phyloP scores from a whole-genome alignment of 345 rosid genomes.

The Chamaenerion angustifolium region DNA sequence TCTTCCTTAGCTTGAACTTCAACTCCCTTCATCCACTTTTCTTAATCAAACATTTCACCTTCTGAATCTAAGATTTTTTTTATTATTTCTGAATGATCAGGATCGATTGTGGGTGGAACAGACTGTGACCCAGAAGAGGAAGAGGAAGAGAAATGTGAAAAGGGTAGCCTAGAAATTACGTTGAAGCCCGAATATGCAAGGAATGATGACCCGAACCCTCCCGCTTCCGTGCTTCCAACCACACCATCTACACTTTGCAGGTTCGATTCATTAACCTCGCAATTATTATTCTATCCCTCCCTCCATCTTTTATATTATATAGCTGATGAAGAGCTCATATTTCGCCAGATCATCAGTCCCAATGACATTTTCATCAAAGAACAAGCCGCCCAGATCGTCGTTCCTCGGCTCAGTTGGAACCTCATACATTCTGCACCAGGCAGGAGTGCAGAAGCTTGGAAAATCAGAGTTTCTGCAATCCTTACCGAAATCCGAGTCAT shows the following conservation, averaged over 20 bases:
- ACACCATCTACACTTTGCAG: conserved; percentile 64
- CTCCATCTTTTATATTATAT: too few relatives aligned
- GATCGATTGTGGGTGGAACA: conserved; percentile 32
- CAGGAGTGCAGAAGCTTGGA: conserved; percentile 21
- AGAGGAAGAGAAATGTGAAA: conserved; percentile 42
- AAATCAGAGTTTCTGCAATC: conserved; percentile 26
- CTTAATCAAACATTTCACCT: not conserved
- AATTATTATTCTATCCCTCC: too few relatives aligned
- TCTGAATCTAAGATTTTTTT: too few relatives aligned
- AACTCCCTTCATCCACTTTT: not conserved
- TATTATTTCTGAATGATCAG: conserved; percentile 18
- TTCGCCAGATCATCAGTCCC: conserved; percentile 47
- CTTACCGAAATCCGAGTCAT: conserved; percentile 39
- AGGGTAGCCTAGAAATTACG: conserved; percentile 15
- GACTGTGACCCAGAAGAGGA: conserved; percentile 48
- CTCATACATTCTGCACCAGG: conserved; percentile 34
- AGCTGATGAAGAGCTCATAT: too few relatives aligned
- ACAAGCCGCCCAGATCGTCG: conserved; percentile 47
- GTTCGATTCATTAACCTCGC: conserved; percentile 16
- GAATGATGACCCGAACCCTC: conserved; percentile 42
- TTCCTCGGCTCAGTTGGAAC: conserved; percentile 32
- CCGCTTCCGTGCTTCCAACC: conserved; percentile 38
- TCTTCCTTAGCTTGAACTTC: conserved; percentile 10
- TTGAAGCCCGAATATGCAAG: conserved; percentile 29
- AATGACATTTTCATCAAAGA: conserved; percentile 54